Conservation (phyloP, 1,284 basidiomycete genomes). For the Boletus mariae region DNA sequence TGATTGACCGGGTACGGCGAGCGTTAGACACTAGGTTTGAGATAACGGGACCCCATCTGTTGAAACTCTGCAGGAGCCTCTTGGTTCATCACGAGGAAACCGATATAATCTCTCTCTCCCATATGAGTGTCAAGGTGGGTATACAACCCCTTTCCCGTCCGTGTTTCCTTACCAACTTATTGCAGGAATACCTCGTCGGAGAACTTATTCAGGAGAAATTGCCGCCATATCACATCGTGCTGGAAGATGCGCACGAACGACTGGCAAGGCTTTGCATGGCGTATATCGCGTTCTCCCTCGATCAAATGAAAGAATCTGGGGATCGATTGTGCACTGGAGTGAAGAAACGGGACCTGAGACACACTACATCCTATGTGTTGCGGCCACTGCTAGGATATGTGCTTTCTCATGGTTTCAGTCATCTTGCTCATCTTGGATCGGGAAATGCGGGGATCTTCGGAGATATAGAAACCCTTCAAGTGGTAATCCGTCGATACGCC, state of each 20-base stretch:
- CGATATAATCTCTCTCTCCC: constrained; percentile 9
- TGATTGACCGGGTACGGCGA: not conserved
- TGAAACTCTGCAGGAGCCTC: constrained; percentile 7
- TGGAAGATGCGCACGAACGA: constrained; percentile 4
- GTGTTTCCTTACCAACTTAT: not conserved
- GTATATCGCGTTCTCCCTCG: constrained; percentile 9
- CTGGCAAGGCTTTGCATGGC: constrained; percentile 10
- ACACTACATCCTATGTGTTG: not conserved
- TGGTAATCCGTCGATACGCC: not conserved
- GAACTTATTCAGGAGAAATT: constrained; percentile 1
- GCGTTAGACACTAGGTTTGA: constrained; percentile 5
- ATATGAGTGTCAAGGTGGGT: constrained; percentile 16
- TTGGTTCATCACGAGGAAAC: constrained; percentile 6
- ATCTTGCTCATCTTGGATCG: constrained; percentile 3
- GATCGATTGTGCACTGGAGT: not conserved
- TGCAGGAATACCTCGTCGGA: constrained; percentile 13
- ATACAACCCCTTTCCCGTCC: not conserved
- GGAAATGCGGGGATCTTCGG: not conserved
- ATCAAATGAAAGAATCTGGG: not conserved
- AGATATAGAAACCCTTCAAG: constrained; percentile 1
- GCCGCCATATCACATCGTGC: constrained; percentile 4
- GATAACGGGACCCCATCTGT: not conserved
- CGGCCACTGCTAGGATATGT: constrained; percentile 8
- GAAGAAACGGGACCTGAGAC: not conserved
- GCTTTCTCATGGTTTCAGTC: constrained; percentile 6